Evolutionary conservation across 1,284 basidiomycete genomes (phyloP), one percentile per base, ranked within the genome.

Genomic region (Chalciporus sp.): DNA sequence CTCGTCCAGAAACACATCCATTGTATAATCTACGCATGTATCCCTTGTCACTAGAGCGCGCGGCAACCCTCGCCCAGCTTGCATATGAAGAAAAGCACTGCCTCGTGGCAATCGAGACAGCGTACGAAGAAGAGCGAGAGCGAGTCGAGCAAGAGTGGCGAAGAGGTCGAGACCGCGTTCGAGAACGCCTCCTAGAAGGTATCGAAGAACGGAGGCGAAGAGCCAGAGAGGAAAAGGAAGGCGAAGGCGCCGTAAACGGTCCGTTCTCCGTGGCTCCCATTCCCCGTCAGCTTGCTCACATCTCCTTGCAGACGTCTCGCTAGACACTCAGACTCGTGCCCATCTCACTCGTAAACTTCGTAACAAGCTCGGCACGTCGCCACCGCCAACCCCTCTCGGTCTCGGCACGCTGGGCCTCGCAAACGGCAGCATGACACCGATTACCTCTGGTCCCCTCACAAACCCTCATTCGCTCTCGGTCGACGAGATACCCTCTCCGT

Each of bases 161-260:
- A 58, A 79, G 80, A 50, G 90, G 89, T 3, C 74, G 84, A 42
- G 86, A 88, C 28, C 74, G 84, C 27, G 84, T 92, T 16, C 74
- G 85, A 19, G 88, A 90, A 64, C 75, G 89, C 19, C 72, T 92
- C 47, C 69, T 91, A n/a, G 90, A 92, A 63, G 87, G 90, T 17
- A 88, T 92, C 59, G 90, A 92, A 68, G 90, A 92, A 63, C 76
- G 89, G 27, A 72, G 89, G 52, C 75, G 84, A 58, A 74, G 86
- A 53, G 90, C 90, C 26, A 76, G 90, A 53, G 90, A 92, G 58
- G 88, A 92, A 73, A 91, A 91, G 63, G 88, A 91, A 56, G 86
- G 88, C 49, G 88, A 92, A 60, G 88, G 88, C 26, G 82, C 80
- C 20, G 76, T 81, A 49, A 83, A 81, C 51, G 85, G 82, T 85